phyloP scores from a whole-genome alignment of 345 rosid genomes.

The Linum usitatissimum region DNA sequence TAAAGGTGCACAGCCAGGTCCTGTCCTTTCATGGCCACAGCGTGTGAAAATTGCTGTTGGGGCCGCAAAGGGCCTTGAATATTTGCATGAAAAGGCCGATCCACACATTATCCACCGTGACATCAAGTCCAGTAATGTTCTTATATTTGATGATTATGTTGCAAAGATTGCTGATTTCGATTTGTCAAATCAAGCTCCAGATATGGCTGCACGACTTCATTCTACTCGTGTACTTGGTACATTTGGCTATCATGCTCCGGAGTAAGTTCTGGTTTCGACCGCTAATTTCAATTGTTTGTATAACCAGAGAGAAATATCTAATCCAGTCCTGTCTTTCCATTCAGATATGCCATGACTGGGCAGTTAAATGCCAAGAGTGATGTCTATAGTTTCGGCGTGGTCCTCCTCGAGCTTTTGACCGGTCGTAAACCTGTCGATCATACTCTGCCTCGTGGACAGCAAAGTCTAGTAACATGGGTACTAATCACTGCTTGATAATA shows the following conservation, averaged over 20 bases:
- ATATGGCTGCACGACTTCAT: conserved; percentile 5
- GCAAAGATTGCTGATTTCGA: conserved; percentile 7
- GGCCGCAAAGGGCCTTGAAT: conserved; percentile 4
- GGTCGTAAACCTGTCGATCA: conserved; percentile 2
- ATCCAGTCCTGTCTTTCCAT: neutral
- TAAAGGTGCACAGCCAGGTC: conserved; percentile 5
- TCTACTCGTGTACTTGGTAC: conserved; percentile 4
- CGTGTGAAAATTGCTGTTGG: conserved; percentile 7
- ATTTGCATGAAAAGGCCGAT: conserved; percentile 1
- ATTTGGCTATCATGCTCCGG: conserved; percentile 6
- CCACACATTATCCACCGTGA: conserved; percentile 5
- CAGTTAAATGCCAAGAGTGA: conserved; percentile 3
- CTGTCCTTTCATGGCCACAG: conserved; percentile 3
- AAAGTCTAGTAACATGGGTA: conserved; percentile 7
- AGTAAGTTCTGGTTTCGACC: neutral
- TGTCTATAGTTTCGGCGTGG: conserved; percentile 1
- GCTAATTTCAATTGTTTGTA: neutral
- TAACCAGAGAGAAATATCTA: too few species aligned
- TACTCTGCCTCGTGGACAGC: conserved; percentile 4
- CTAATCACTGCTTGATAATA: neutral
- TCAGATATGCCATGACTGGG: conserved; percentile 5
- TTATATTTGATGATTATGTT: conserved; percentile 2
- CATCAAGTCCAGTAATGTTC: conserved; percentile 4
- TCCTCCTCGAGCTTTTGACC: conserved; percentile 1
- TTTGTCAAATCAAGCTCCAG: conserved; percentile 6